phyloP scores from a whole-genome alignment of 2,329 filamentous ascomycete species.

The Ophiosphaerella narmari region DNA sequence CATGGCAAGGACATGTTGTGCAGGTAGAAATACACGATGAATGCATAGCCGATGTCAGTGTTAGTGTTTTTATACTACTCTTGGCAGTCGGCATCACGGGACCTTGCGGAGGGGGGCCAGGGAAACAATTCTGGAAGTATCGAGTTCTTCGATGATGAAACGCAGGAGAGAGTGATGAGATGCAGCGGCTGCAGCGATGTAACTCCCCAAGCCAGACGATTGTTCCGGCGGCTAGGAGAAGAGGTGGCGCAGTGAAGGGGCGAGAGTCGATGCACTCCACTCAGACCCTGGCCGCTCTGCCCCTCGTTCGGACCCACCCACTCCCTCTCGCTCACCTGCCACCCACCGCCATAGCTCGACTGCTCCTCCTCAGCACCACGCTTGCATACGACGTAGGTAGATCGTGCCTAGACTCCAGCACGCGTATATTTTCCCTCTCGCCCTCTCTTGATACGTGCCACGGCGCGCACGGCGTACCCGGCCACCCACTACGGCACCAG shows the following conservation, averaged over 20 bases:
- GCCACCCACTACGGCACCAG: not conserved
- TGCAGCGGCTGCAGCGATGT: slow-evolving; percentile 41
- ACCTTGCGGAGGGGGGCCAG: slow-evolving; percentile 12
- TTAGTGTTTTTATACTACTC: too few species aligned
- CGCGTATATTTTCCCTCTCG: too few species aligned
- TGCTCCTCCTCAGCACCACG: not conserved
- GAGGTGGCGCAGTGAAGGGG: slow-evolving; percentile 1
- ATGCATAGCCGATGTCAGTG: too few species aligned
- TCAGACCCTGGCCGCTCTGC: slow-evolving; percentile 6
- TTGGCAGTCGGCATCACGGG: not conserved
- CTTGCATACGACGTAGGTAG: too few species aligned
- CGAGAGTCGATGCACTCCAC: not conserved
- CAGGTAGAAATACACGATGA: too few species aligned
- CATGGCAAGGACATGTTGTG: too few species aligned
- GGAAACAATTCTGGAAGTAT: slow-evolving; percentile 36
- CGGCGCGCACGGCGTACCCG: too few species aligned
- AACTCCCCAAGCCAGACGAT: slow-evolving; percentile 29
- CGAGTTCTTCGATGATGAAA: slow-evolving; percentile 4
- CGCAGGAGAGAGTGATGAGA: slow-evolving; percentile 8
- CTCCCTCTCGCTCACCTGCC: not conserved
- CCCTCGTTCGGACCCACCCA: slow-evolving; percentile 4
- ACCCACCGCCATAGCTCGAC: not conserved
- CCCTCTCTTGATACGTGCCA: too few species aligned
- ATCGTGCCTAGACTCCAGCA: too few species aligned
- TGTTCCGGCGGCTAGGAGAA: slow-evolving; percentile 31